Percentiles rank a stretch among this genome's conserved stretches.
These are phyloP conservation scores for Wickerhamomyces queroliae DNA, from an alignment of 805 yeast genomes.

Conservation along the genomic window DNA sequence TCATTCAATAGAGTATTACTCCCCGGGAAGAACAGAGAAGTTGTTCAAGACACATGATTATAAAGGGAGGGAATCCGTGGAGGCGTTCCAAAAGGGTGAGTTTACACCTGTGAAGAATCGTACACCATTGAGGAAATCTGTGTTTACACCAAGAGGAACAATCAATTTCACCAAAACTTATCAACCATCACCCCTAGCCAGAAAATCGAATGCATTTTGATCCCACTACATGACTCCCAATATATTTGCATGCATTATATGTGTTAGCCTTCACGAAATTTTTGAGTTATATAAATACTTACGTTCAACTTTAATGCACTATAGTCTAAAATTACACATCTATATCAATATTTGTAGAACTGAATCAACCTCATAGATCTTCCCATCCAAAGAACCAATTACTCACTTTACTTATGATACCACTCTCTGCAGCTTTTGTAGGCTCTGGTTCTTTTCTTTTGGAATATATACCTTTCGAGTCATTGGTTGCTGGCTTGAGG, in stretches of 20 bases:
- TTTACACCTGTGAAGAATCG: slow-evolving; percentile 23
- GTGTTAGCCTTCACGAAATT: no score
- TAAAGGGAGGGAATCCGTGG: slow-evolving; percentile 24
- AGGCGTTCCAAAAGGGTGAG: slow-evolving; percentile 24
- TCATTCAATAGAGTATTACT: slow-evolving; percentile 22
- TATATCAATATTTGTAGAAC: background rate
- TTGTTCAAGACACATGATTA: slow-evolving; percentile 48
- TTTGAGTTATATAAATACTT: background rate
- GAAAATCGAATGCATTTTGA: slow-evolving; percentile 5
- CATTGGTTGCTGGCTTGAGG: slow-evolving; percentile 13
- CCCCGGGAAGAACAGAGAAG: slow-evolving; percentile 28
- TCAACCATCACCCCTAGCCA: slow-evolving; percentile 20
- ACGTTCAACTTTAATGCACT: no score
- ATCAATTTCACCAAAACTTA: slow-evolving; percentile 2
- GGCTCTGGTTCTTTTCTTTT: slow-evolving; percentile 22
- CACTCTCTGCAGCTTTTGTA: slow-evolving; percentile 11
- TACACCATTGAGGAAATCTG: slow-evolving; percentile 10
- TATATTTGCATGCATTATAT: no score
- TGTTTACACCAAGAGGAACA: background rate
- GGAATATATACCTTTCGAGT: slow-evolving; percentile 14
- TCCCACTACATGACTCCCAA: no score
- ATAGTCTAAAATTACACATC: background rate
- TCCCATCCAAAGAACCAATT: slow-evolving; percentile 55
- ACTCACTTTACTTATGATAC: slow-evolving; percentile 29
- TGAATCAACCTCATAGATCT: slow-evolving; percentile 25